Percentiles rank a stretch among this genome's conserved stretches.
These are phyloP conservation scores for Coemansia guatemalensis DNA, from an alignment of 192 early-diverging fungal species.

Conservation along the genomic window DNA sequence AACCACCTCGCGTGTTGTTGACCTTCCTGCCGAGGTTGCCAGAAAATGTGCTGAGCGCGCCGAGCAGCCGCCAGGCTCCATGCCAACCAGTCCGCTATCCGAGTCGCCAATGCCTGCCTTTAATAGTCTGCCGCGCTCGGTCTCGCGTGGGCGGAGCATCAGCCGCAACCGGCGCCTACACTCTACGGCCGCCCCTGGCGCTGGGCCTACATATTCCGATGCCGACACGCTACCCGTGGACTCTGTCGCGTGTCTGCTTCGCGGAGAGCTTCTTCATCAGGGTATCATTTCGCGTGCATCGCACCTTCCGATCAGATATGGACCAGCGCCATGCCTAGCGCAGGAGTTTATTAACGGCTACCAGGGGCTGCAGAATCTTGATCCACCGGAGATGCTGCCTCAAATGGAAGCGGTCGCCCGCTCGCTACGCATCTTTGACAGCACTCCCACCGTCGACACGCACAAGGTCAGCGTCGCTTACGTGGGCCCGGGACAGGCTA, in stretches of 20 bases:
- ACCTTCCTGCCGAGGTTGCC: slow-evolving; percentile 43
- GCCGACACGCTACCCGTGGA: slow-evolving; percentile 27
- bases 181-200: slow-evolving; percentile 9
- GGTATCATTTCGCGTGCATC: slow-evolving; percentile 12
- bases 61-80: slow-evolving; percentile 9
- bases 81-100: slow-evolving; percentile 25
- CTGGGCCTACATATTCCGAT: slow-evolving; percentile 8
- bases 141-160: slow-evolving; percentile 38
- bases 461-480: slow-evolving; percentile 97
- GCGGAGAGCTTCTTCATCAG: slow-evolving; percentile 34
- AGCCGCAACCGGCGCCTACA: slow-evolving; percentile 34
- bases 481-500: slow-evolving; percentile 80
- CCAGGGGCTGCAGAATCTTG: slow-evolving; percentile 64
- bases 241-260: slow-evolving; percentile 38
- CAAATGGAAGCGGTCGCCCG: slow-evolving; percentile 71
- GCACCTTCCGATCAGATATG: slow-evolving; percentile 37
- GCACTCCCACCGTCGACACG: slow-evolving; percentile 84
- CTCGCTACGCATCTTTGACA: slow-evolving; percentile 80
- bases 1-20: slow-evolving; percentile 62
- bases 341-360: slow-evolving; percentile 60
- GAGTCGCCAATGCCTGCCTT: slow-evolving; percentile 52
- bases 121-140: slow-evolving; percentile 10
- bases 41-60: slow-evolving; percentile 30
- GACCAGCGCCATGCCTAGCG: slow-evolving; percentile 41
- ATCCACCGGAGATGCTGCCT: slow-evolving; percentile 61